A percentile compares a stretch with the other conserved stretches of the same genome.
These are phyloP conservation scores for Nicotiana paniculata DNA, from an alignment of 257 asterid genomes.

Conservation along the genomic window DNA sequence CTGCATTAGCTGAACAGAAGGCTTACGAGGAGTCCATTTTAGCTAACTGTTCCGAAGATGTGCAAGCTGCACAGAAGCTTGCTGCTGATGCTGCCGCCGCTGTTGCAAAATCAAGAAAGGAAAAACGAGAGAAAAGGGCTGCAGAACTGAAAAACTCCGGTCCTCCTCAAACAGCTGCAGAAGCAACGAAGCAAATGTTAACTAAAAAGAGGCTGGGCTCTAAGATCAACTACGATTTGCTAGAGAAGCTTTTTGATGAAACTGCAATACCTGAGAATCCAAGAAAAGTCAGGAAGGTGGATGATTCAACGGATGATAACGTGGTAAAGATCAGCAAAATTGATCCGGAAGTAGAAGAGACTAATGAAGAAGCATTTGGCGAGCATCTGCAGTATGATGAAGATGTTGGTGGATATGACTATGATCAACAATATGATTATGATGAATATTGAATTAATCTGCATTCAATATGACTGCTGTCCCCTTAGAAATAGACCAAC, in stretches of 20 bases:
- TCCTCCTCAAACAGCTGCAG: slow-evolving; percentile 59
- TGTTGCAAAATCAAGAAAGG: slow-evolving; percentile 57
- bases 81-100: slow-evolving; percentile 57
- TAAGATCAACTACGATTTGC: slow-evolving; percentile 1
- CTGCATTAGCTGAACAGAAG: slow-evolving; percentile 41
- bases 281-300: slow-evolving; percentile 22
- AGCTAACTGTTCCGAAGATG: slow-evolving; percentile 47
- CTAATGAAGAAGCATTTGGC: neutral
- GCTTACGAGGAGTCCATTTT: slow-evolving; percentile 42
- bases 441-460: slow-evolving; percentile 3
- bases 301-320: slow-evolving; percentile 8
- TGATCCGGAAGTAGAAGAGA: slow-evolving; percentile 19
- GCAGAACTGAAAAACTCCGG: slow-evolving; percentile 39
- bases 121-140: slow-evolving; percentile 61
- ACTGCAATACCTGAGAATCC: slow-evolving; percentile 10
- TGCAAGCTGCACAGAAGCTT: slow-evolving; percentile 39
- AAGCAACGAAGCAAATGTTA: slow-evolving; percentile 50
- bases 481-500: neutral
- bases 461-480: neutral
- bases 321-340: neutral
- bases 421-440: slow-evolving; percentile 18
- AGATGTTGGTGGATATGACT: slow-evolving; percentile 23
- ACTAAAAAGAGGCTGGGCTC: slow-evolving; percentile 24
- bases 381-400: neutral
- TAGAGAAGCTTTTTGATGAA: neutral